A percentile compares a stretch with the other conserved stretches of the same genome.
Conservation (phyloP, 75 land plant species). For the Larix kaempferi region DNA sequence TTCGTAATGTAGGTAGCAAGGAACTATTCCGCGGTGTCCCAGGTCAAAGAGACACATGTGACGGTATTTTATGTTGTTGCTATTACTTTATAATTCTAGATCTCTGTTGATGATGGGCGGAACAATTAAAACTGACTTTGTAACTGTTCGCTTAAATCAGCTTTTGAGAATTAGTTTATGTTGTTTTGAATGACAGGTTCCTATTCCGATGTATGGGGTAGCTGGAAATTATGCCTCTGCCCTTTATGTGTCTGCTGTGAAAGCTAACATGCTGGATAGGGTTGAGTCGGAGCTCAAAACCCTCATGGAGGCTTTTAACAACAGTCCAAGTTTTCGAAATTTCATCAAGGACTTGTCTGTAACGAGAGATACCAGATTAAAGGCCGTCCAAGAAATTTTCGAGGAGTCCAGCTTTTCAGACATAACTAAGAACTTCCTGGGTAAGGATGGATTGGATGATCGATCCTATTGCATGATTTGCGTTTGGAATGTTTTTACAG, state of each 20-base stretch:
- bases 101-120: too few relatives aligned
- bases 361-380: conserved; percentile 38
- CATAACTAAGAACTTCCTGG: conserved; percentile 71
- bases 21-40: too few relatives aligned
- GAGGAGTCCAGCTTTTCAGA: conserved; percentile 57
- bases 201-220: conserved; percentile 64
- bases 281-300: conserved; percentile 67
- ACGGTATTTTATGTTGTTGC: conserved; percentile 59
- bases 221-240: conserved; percentile 90
- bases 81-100: too few relatives aligned
- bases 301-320: conserved; percentile 40
- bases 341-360: conserved; percentile 68
- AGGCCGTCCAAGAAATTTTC: conserved; percentile 61
- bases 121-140: too few relatives aligned
- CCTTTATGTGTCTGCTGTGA: conserved; percentile 65
- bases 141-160: too few relatives aligned
- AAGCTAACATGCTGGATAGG: conserved; percentile 51
- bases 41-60: too few relatives aligned
- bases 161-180: neutral
- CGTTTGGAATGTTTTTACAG: neutral
- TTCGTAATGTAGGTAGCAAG: too few relatives aligned
- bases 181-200: conserved; percentile 44
- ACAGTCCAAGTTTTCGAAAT: conserved; percentile 35
- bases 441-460: conserved; percentile 29
- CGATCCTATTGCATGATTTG: neutral